phyloP scores from a whole-genome alignment of 1,284 basidiomycete species.

The Amylostereum chailletii region DNA sequence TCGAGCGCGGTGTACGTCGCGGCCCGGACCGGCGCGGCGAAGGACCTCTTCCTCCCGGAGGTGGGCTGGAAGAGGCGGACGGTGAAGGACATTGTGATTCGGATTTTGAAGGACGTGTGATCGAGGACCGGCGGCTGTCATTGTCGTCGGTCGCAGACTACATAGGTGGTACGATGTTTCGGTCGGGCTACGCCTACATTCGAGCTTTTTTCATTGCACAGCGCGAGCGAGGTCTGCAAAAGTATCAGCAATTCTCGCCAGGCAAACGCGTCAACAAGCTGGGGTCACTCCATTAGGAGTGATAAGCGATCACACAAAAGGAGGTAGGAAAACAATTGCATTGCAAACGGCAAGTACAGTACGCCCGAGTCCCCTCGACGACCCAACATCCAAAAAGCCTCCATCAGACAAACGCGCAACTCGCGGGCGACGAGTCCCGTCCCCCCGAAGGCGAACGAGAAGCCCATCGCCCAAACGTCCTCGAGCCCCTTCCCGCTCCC shows the following conservation, averaged over 20 bases:
- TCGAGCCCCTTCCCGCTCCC: slow-evolving; percentile 39
- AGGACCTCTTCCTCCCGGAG: slow-evolving; percentile 3
- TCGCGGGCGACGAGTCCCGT: slow-evolving; percentile 40
- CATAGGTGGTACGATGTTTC: too few relatives aligned
- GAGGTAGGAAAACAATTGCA: too few relatives aligned
- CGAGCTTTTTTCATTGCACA: too few relatives aligned
- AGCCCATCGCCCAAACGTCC: slow-evolving; percentile 56
- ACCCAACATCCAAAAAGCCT: slow-evolving; percentile 24
- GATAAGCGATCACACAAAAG: too few relatives aligned
- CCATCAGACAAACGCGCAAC: slow-evolving; percentile 72
- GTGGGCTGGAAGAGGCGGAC: slow-evolving; percentile 27
- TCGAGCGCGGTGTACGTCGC: slow-evolving; percentile 41
- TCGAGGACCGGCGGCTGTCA: not conserved
- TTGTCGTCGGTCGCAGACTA: too few relatives aligned
- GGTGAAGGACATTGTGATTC: slow-evolving; percentile 51
- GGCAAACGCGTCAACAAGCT: too few relatives aligned
- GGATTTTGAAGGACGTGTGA: not conserved
- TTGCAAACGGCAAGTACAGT: too few relatives aligned
- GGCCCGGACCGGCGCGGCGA: slow-evolving; percentile 5
- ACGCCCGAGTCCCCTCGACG: not conserved
- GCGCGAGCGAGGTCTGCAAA: too few relatives aligned
- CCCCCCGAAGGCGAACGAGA: slow-evolving; percentile 28
- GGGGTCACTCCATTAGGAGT: too few relatives aligned
- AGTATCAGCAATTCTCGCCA: too few relatives aligned
- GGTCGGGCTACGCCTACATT: too few relatives aligned